Evolutionary conservation across 257 asterid species (phyloP), one percentile per base, ranked within the genome.

Genomic region (Phtheirospermum japonicum): DNA sequence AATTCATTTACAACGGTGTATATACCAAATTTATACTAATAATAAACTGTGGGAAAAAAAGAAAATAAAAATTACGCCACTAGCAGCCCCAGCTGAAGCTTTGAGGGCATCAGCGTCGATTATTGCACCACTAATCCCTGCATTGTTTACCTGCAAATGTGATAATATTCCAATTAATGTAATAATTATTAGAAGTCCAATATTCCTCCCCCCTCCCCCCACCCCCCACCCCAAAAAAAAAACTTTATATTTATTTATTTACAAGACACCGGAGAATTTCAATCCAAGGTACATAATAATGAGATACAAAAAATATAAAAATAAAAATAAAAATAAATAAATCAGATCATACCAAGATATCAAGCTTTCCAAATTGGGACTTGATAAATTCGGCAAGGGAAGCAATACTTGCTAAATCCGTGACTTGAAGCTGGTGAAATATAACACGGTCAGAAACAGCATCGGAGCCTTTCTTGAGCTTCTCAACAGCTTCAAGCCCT

Each of bases 401-500:
- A 70, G 71, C 63, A 45, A 79, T 42, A 53, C 79, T 81, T 5
- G 63, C 11, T 2, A 40, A 36, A 32, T 83, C 75, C 53, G 64
- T 23, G 0, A 83, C 88, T 62, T 83, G 83, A 63, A 80, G 90
- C 66, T 77, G 88, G 63, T 85, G 89, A 68, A 82, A 85, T 30
- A 73, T 12, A 26, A 80, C 59, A 39, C 13, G 26, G 33, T 69
- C 73, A 37, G 71, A 71, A 30, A 63, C 46, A 10, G 65, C 77
- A 40, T 6, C 52, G 0, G 7, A 59, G 0, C 18, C 73, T 45
- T 62, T 68, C 3, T 40, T 40, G 51, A 86, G 83, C 23, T 67
- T 74, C 16, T 74, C 76, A 43, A 72, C 37, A 67, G 95, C 88
- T 74, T 81, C 86, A 57, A 68, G 17, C 0, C 90, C 90, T 55